Percentiles rank a stretch among this genome's conserved stretches.
These are phyloP conservation scores for Tetraselmis striata DNA, from an alignment of 139 green algal genomes.

Conservation along the genomic window DNA sequence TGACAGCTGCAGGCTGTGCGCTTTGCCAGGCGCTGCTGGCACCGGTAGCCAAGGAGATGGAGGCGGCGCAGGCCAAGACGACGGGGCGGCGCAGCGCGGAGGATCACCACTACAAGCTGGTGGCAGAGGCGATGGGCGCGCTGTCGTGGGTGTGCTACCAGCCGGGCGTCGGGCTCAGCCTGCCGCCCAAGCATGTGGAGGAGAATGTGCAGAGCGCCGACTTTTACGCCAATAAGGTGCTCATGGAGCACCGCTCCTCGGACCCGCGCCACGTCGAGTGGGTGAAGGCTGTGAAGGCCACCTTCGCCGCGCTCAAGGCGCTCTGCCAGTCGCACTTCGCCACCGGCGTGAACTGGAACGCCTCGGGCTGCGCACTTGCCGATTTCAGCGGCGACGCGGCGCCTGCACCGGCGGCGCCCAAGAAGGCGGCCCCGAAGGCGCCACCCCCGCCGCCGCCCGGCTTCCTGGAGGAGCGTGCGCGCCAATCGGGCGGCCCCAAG, in stretches of 20 bases:
- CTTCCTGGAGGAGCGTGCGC: neutral
- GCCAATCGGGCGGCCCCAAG: neutral
- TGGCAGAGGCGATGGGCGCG: constrained; percentile 62
- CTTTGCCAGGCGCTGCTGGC: constrained; percentile 56
- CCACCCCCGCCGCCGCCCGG: too few relatives aligned
- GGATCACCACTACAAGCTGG: constrained; percentile 58
- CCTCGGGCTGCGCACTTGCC: neutral
- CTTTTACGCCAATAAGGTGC: constrained; percentile 88
- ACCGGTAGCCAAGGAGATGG: constrained; percentile 60
- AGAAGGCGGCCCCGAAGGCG: neutral
- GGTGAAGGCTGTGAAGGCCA: constrained; percentile 68
- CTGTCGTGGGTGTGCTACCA: constrained; percentile 79
- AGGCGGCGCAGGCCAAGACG: constrained; percentile 35
- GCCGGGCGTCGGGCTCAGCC: constrained; percentile 49
- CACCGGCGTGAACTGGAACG: neutral
- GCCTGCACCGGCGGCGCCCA: neutral
- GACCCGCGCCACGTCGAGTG: constrained; percentile 55
- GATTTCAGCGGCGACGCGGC: neutral
- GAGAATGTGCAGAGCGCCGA: constrained; percentile 74
- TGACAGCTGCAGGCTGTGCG: too few relatives aligned
- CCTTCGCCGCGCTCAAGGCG: neutral
- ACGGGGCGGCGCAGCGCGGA: constrained; percentile 42
- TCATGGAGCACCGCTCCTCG: constrained; percentile 59
- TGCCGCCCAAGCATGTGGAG: constrained; percentile 65
- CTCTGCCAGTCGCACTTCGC: neutral